Evolutionary conservation across 225 moss, liverwort and hornwort species (phyloP), one percentile per base, ranked within the genome.

Genomic region (Pseudoscleropodium purum): DNA sequence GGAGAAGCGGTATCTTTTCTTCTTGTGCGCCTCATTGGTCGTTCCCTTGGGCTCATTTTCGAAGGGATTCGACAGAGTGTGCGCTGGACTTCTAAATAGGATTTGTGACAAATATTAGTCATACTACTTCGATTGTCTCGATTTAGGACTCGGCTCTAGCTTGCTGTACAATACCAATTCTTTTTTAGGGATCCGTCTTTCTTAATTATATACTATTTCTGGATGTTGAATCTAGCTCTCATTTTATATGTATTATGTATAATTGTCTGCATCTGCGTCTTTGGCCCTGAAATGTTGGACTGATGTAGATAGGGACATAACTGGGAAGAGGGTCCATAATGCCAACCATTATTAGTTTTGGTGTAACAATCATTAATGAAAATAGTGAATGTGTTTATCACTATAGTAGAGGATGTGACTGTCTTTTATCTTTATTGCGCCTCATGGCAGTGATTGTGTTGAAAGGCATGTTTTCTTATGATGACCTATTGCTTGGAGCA

Each of bases 21-120:
- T 84, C 96, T 99, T 39, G 94, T 96, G 67, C 92, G 94, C 60
- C 94, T 99, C 36, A 97, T 99, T 87, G 99, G 99, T 45, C 95
- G 97, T 79, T 94, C 97, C 21, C 92, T 99, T 39, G 97, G 99
- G 74, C 97, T 99, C 56, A 94, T 99, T 69, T 99, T 94, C 73
- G 96, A 96, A 93, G 99, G 99, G 26, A 96, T 99, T 56, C 93
- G 97, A 77, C 97, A 99, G 85, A 97, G 99, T 91, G 89, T 99
- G 24, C 94, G 96, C 76, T 96, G 97, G 97, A 92, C 95, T n/a
- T 89, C 93, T 57, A 96, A 91, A 43, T 95, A 93, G 89, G 59
- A 56, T 41, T 87, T 89, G 34, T 73, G 49, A 80, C 51, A 59
- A 72, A 66, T 57, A 33, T 73, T 45, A 29, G 83, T 79, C 33